phyloP scores from a whole-genome alignment of 2,329 filamentous ascomycete species.

The Rhynchosporium graminicola region DNA sequence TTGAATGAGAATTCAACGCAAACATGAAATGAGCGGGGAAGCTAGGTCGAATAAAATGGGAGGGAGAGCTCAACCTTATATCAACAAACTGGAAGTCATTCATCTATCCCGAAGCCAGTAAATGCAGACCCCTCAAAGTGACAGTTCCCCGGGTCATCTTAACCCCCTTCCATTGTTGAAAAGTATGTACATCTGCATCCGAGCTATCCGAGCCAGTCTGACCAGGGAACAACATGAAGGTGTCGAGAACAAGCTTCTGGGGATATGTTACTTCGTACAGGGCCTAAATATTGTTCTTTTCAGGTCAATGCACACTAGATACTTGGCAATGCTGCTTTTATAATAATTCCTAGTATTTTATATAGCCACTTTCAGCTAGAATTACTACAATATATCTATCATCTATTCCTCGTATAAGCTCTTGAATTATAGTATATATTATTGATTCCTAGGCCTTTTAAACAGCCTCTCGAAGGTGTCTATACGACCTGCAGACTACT shows the following conservation, averaged over 20 bases:
- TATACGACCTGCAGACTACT: too few relatives aligned
- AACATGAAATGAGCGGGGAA: background rate
- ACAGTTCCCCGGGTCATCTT: background rate
- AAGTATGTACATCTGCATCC: background rate
- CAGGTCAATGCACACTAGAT: too few relatives aligned
- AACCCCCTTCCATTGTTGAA: background rate
- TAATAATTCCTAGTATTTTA: too few relatives aligned
- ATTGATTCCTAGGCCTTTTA: too few relatives aligned
- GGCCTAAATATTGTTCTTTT: too few relatives aligned
- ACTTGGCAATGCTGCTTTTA: too few relatives aligned
- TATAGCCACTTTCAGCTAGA: too few relatives aligned
- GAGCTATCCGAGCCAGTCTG: background rate
- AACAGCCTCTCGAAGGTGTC: too few relatives aligned
- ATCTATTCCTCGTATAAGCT: too few relatives aligned
- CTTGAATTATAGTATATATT: too few relatives aligned
- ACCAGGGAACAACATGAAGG: background rate
- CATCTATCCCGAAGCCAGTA: background rate
- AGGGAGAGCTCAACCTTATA: background rate
- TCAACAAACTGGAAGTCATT: background rate
- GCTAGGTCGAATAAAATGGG: background rate
- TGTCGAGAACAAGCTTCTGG: conserved; percentile 8
- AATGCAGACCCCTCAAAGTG: background rate
- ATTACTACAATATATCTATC: too few relatives aligned
- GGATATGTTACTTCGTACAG: too few relatives aligned
- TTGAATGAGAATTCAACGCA: background rate